A percentile compares a stretch with the other conserved stretches of the same genome.
Conservation (phyloP, 163 green algal species). For the Picocystis sp. region DNA sequence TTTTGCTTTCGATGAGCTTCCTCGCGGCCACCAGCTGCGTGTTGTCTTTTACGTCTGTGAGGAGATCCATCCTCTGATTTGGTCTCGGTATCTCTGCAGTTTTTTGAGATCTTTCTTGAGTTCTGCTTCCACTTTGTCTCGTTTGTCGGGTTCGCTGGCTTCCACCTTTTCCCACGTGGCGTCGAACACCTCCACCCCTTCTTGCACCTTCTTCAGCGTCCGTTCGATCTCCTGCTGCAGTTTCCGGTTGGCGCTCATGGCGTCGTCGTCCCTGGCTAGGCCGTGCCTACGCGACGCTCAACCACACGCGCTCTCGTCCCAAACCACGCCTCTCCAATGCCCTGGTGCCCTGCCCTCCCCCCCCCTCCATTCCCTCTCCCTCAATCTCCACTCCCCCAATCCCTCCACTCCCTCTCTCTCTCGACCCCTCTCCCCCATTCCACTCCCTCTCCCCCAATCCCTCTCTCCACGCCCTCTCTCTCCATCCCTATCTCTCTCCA, state of each 20-base stretch:
- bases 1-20: conserved; percentile 82
- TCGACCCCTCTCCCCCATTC: not conserved
- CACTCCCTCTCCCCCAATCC: not conserved
- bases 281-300: conserved; percentile 79
- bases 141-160: no score
- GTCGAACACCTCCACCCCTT: conserved; percentile 87
- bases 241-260: conserved; percentile 60
- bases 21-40: conserved; percentile 61
- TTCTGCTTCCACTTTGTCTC: conserved; percentile 90
- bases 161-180: conserved; percentile 82
- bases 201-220: conserved; percentile 86
- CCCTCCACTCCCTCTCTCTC: conserved; percentile 1
- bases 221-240: conserved; percentile 84
- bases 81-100: conserved; percentile 84
- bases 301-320: conserved; percentile 89
- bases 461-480: conserved; percentile 1
- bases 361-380: not conserved
- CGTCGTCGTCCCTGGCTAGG: conserved; percentile 11
- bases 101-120: conserved; percentile 99
- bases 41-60: conserved; percentile 92
- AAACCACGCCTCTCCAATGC: conserved; percentile 87
- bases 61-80: conserved; percentile 88
- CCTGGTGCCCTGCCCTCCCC: not conserved
- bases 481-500: not conserved
- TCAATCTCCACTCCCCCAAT: not conserved